phyloP scores from a whole-genome alignment of 345 rosid genomes.

The Eucalyptus pumila region DNA sequence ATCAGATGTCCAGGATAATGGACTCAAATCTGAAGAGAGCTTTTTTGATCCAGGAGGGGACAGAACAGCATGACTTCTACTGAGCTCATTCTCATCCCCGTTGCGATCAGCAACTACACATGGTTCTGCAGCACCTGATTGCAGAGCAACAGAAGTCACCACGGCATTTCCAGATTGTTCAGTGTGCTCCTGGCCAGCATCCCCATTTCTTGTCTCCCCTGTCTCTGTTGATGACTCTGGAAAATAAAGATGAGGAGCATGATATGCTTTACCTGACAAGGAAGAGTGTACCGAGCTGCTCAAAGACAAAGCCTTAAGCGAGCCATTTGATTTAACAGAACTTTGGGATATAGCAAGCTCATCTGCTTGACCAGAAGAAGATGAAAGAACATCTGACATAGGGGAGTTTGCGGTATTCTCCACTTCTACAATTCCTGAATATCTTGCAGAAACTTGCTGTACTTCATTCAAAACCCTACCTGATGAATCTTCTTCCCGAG shows the following conservation, averaged over 20 bases:
- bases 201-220: constrained; percentile 31
- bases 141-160: neutral
- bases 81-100: constrained; percentile 11
- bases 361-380: constrained; percentile 38
- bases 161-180: constrained; percentile 5
- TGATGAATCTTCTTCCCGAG: neutral
- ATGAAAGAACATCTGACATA: constrained; percentile 28
- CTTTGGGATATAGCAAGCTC: constrained; percentile 38
- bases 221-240: constrained; percentile 6
- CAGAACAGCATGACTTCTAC: constrained; percentile 11
- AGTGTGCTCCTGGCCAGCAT: constrained; percentile 9
- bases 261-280: constrained; percentile 10
- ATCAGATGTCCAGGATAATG: constrained; percentile 26
- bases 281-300: constrained; percentile 8
- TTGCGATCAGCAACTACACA: neutral
- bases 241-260: constrained; percentile 30
- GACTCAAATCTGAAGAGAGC: constrained; percentile 6
- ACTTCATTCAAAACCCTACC: constrained; percentile 5
- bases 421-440: constrained; percentile 6
- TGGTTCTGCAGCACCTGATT: neutral
- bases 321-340: constrained; percentile 14
- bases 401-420: neutral
- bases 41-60: constrained; percentile 21
- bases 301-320: constrained; percentile 8
- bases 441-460: neutral